These are phyloP conservation scores for Stereocaulon alpinum DNA, from an alignment of 495 filamentous ascomycete genomes.

Conservation along the genomic window DNA sequence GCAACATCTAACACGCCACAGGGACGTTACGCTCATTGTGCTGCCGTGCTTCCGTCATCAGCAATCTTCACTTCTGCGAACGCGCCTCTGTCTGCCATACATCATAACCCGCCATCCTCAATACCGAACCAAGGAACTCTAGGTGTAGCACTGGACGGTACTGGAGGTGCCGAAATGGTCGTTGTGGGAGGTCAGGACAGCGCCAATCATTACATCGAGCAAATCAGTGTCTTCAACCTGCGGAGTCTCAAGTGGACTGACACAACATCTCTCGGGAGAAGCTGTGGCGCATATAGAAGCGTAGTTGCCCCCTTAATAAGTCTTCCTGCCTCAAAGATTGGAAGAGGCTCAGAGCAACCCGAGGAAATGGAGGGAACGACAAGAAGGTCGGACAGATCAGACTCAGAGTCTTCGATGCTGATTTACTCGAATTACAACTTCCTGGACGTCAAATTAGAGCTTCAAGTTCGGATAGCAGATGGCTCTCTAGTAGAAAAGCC, in stretches of 20 bases:
- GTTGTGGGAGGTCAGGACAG: constrained; percentile 94
- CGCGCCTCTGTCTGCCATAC: constrained; percentile 73
- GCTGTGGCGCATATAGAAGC: constrained; percentile 91
- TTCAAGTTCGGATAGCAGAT: constrained; percentile 78
- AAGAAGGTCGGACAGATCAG: constrained; percentile 32
- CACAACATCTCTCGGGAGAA: constrained; percentile 71
- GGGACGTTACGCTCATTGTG: constrained; percentile 94
- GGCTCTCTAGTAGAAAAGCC: constrained; percentile 76
- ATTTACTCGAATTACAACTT: constrained; percentile 99
- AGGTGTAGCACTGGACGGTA: constrained; percentile 78
- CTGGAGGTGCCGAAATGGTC: constrained; percentile 92
- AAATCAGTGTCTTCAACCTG: constrained; percentile 95
- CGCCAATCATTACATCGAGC: constrained; percentile 96
- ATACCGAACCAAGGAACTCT: constrained; percentile 77
- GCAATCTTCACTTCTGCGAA: constrained; percentile 73
- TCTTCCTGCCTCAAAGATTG: constrained; percentile 62
- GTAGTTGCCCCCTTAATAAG: constrained; percentile 77
- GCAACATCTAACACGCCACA: constrained; percentile 73
- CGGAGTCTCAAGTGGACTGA: constrained; percentile 93
- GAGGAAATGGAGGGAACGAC: constrained; percentile 30
- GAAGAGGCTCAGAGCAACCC: constrained; percentile 36
- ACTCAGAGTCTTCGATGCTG: constrained; percentile 73
- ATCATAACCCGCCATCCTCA: constrained; percentile 71
- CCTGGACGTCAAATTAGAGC: constrained; percentile 86
- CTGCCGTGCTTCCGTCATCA: constrained; percentile 80